Evolutionary conservation across 2,329 filamentous ascomycete species (phyloP).

Genomic region (Chrysosporium keratinophilum): DNA sequence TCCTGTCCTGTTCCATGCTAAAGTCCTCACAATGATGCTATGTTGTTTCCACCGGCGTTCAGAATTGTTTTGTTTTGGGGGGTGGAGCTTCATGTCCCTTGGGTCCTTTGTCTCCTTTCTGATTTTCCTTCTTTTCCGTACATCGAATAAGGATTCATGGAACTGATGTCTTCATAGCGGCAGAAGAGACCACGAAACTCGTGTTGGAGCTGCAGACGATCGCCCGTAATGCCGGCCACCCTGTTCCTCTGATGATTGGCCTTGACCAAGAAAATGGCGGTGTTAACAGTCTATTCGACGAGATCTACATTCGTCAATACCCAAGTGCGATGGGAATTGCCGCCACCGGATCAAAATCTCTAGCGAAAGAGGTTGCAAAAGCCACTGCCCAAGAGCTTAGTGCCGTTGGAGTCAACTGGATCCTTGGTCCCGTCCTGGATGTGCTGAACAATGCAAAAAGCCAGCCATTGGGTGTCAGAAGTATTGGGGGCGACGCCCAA

Average conservation of each 20-base stretch:
- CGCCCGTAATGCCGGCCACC: constrained; percentile 80
- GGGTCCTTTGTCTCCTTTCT: neutral
- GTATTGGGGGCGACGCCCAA: constrained; percentile 84
- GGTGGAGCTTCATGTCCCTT: too few relatives aligned
- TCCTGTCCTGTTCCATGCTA: neutral
- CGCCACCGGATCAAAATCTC: constrained; percentile 73
- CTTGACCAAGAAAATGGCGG: constrained; percentile 97
- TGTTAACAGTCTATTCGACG: constrained; percentile 92
- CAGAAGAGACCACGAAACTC: constrained; percentile 75
- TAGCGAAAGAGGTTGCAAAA: constrained; percentile 83
- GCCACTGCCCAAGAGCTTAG: constrained; percentile 87
- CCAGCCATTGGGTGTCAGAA: constrained; percentile 80
- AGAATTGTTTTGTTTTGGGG: too few relatives aligned
- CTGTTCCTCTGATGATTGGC: constrained; percentile 77
- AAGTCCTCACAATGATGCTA: neutral
- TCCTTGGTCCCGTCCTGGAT: constrained; percentile 86
- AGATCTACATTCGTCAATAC: constrained; percentile 91
- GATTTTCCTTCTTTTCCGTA: neutral
- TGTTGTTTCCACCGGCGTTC: too few relatives aligned
- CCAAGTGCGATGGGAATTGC: constrained; percentile 94
- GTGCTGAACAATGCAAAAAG: constrained; percentile 87
- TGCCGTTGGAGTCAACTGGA: constrained; percentile 90
- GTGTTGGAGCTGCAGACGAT: constrained; percentile 89
- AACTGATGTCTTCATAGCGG: constrained; percentile 50
- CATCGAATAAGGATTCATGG: constrained; percentile 4